These are phyloP conservation scores for Tuber borchii DNA, from an alignment of 495 filamentous ascomycete species.

Conservation along the genomic window DNA sequence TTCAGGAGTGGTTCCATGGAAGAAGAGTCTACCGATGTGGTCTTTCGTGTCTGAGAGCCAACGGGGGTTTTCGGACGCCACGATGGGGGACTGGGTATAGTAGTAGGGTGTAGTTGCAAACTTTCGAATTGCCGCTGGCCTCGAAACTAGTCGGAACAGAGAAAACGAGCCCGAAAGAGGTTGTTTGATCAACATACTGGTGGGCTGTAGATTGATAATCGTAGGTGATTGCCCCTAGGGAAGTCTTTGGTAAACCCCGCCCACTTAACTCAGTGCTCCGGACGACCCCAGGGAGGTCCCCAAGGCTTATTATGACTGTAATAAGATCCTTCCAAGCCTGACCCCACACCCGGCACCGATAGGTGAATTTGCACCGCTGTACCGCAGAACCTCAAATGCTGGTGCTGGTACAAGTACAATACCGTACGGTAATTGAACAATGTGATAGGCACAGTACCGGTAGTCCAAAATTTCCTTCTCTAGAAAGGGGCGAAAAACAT, in stretches of 20 bases:
- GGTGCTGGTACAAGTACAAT: no score
- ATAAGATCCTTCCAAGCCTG: background rate
- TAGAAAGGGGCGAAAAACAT: no score
- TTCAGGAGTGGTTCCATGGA: slow-evolving; percentile 59
- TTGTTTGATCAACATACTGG: background rate
- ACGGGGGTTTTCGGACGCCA: slow-evolving; percentile 43
- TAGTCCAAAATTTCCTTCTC: background rate
- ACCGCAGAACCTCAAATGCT: background rate
- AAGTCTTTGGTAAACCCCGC: background rate
- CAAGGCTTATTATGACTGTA: background rate
- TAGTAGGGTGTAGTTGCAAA: background rate
- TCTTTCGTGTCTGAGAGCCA: slow-evolving; percentile 72
- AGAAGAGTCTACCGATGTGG: slow-evolving; percentile 75
- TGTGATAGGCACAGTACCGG: background rate
- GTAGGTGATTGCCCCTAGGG: background rate
- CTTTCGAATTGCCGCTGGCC: background rate
- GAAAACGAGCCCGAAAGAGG: background rate
- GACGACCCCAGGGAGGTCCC: background rate
- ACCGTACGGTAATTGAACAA: background rate
- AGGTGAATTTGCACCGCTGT: background rate
- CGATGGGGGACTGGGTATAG: background rate
- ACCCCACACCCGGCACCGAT: background rate
- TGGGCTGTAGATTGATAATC: background rate
- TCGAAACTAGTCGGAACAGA: background rate
- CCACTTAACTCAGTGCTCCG: background rate